These are phyloP conservation scores for Pseudozyma tsukubaensis DNA, from an alignment of 1,284 basidiomycete genomes.

Conservation along the genomic window DNA sequence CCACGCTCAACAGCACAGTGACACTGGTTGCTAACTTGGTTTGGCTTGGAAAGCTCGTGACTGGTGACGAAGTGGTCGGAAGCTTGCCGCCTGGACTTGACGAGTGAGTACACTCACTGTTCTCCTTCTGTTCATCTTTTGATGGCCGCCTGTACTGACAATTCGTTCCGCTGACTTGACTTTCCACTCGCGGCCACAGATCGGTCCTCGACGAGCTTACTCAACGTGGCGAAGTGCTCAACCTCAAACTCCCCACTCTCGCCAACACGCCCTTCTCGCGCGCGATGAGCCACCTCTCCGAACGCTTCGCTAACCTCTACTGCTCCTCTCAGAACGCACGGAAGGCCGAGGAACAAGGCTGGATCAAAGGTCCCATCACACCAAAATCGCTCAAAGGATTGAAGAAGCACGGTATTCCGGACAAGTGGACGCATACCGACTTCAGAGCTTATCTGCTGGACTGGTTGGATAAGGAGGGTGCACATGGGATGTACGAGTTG, in stretches of 20 bases:
- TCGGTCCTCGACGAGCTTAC: conserved; percentile 20
- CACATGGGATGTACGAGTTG: conserved; percentile 40
- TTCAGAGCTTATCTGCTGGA: conserved; percentile 42
- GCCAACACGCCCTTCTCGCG: conserved; percentile 36
- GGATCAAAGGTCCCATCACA: conserved; percentile 46
- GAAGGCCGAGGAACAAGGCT: conserved; percentile 9
- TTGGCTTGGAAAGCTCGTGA: conserved; percentile 40
- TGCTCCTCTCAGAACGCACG: conserved; percentile 1
- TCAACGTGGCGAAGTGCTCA: conserved; percentile 29
- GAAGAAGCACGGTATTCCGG: conserved; percentile 31
- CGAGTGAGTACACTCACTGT: conserved; percentile 7
- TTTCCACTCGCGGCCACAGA: neutral
- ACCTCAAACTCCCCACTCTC: conserved; percentile 29
- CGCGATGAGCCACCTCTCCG: conserved; percentile 29
- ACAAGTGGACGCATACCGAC: conserved; percentile 36
- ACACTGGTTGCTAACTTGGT: conserved; percentile 43
- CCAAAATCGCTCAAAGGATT: conserved; percentile 24
- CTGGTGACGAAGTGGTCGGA: conserved; percentile 8
- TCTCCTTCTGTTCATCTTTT: neutral
- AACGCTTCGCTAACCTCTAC: conserved; percentile 38
- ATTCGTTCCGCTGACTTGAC: neutral
- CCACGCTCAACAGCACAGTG: conserved; percentile 39
- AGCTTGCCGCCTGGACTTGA: conserved; percentile 21
- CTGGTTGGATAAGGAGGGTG: conserved; percentile 42
- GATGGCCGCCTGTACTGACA: neutral